Conservation (phyloP, 139 green algal species). For the Coelastrella sp. region DNA sequence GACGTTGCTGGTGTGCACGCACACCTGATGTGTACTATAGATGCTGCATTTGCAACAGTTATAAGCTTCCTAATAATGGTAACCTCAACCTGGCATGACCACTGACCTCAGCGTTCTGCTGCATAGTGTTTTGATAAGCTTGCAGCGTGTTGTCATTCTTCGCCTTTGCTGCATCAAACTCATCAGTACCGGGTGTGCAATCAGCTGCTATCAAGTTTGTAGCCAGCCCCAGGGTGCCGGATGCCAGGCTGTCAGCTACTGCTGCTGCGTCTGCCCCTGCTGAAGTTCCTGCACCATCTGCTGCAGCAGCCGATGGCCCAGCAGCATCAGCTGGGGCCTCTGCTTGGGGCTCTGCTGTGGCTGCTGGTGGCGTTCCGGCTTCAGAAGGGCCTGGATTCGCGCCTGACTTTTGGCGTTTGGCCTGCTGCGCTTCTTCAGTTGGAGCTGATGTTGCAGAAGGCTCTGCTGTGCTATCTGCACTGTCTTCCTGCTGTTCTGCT, state of each 20-base stretch:
- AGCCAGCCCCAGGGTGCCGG: background rate
- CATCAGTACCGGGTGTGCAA: background rate
- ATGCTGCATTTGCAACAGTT: no score
- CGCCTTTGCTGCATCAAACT: background rate
- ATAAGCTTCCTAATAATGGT: background rate
- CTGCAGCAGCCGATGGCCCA: background rate
- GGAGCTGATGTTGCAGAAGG: no score
- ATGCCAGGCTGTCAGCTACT: background rate
- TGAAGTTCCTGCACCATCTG: background rate
- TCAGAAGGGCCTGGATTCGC: no score
- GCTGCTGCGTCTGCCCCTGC: background rate
- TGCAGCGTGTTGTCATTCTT: background rate
- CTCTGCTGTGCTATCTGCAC: no score
- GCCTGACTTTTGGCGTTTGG: no score
- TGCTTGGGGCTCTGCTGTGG: no score
- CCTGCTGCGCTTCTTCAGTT: no score
- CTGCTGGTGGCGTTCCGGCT: no score
- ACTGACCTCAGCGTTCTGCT: background rate
- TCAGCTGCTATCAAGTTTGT: background rate
- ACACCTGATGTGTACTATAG: no score
- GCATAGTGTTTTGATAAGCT: background rate
- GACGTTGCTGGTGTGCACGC: no score
- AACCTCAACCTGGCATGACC: background rate
- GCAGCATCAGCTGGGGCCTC: background rate
- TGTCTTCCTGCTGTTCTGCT: no score